These are phyloP conservation scores for Tanozyma kutaoensis DNA, from an alignment of 805 yeast species.

Conservation along the genomic window DNA sequence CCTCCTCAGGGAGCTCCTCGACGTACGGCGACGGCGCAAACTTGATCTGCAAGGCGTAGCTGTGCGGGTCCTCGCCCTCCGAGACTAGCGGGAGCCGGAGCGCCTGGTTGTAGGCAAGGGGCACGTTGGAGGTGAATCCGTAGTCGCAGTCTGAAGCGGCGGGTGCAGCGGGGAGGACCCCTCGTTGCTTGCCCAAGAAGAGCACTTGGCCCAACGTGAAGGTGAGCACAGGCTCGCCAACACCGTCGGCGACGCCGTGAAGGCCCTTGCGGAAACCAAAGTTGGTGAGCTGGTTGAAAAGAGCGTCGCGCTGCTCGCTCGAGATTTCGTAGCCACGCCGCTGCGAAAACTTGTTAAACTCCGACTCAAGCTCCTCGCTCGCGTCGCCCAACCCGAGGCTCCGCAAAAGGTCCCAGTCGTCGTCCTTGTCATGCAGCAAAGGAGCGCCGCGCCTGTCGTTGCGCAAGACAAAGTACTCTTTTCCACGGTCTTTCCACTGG, in stretches of 20 bases:
- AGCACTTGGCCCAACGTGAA: conserved; percentile 27
- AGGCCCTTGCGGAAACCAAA: conserved; percentile 11
- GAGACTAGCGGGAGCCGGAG: conserved; percentile 15
- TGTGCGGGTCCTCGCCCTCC: conserved; percentile 11
- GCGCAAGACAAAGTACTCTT: not conserved
- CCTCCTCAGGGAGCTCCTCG: conserved; percentile 3
- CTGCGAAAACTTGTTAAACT: no score
- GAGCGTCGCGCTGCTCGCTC: conserved; percentile 4
- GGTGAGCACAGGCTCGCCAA: conserved; percentile 17
- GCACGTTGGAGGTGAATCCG: conserved; percentile 21
- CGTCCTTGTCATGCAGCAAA: no score
- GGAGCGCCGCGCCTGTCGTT: no score
- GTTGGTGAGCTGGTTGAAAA: conserved; percentile 13
- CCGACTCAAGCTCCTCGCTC: conserved; percentile 1
- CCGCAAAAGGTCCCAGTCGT: conserved; percentile 2
- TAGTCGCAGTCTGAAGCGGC: conserved; percentile 1
- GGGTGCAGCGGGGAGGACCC: conserved; percentile 1
- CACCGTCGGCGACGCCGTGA: conserved; percentile 8
- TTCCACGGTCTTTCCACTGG: conserved; percentile 16
- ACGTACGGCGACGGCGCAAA: conserved; percentile 31
- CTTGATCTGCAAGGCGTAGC: conserved; percentile 28
- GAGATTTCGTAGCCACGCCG: no score
- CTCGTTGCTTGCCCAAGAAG: conserved; percentile 7
- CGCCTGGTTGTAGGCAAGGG: conserved; percentile 16
- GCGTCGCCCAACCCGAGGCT: conserved; percentile 1